These are phyloP conservation scores for Leccinum longicurvipes DNA, from an alignment of 768 basidiomycete genomes.

Conservation along the genomic window DNA sequence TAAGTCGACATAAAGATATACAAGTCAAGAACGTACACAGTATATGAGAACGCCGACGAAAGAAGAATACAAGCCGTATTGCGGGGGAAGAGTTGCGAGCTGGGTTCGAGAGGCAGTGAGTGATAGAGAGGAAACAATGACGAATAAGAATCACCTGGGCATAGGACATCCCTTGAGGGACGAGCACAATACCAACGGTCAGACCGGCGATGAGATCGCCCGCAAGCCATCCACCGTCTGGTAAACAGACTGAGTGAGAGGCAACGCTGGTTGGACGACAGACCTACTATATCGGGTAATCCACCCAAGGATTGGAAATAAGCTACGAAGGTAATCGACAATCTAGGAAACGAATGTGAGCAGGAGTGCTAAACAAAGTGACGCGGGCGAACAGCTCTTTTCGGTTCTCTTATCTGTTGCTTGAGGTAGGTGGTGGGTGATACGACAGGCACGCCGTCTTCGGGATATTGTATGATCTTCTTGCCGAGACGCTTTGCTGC, in stretches of 20 bases:
- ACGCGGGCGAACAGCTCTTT: constrained; percentile 40
- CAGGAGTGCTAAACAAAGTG: background rate
- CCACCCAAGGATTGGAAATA: constrained; percentile 89
- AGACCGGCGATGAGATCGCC: constrained; percentile 89
- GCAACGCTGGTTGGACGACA: background rate
- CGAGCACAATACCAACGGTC: constrained; percentile 93
- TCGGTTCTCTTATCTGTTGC: constrained; percentile 42
- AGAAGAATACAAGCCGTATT: constrained; percentile 93
- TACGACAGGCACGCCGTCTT: constrained; percentile 55
- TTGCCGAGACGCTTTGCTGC: constrained; percentile 51
- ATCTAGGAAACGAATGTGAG: constrained; percentile 37
- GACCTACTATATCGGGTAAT: constrained; percentile 79
- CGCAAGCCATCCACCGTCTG: constrained; percentile 74
- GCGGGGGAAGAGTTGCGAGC: constrained; percentile 79
- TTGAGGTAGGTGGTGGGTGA: constrained; percentile 55
- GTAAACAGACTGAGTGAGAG: background rate
- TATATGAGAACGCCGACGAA: constrained; percentile 86
- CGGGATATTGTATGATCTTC: constrained; percentile 57
- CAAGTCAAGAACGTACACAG: constrained; percentile 51
- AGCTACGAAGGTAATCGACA: constrained; percentile 57
- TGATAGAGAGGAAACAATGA: background rate
- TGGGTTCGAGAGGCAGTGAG: constrained; percentile 24
- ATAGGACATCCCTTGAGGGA: constrained; percentile 93
- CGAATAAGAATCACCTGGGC: constrained; percentile 48
- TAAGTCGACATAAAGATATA: background rate